Evolutionary conservation across 2,329 filamentous ascomycete species (phyloP), one percentile per base, ranked within the genome.

Genomic region (Colletotrichum agaves): DNA sequence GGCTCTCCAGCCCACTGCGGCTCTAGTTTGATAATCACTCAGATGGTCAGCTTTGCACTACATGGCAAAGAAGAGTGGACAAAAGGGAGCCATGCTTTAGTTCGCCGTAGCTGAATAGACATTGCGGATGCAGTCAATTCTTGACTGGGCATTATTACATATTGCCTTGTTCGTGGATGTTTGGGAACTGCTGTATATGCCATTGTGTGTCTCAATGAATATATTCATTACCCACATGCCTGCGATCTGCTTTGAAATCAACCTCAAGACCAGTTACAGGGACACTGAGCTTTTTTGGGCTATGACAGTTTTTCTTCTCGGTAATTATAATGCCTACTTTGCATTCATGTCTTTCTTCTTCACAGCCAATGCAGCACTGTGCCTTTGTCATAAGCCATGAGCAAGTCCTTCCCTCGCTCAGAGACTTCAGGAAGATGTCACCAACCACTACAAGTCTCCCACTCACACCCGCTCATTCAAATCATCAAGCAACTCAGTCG

Each of bases 401-500:
- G 27, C 27, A 27, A 27, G n/a, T 46, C 8, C 10, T 7, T 21
- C 21, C 35, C 5, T 11, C 35, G 35, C 3, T 11, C 11, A 37
- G 35, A 15, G 5, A 12, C 8, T 37, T 5, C 10, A 37, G 41
- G 8, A 8, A n/a, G 6, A 3, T 27, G 27, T 27, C n/a, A 3
- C 17, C 5, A 44, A 44, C 27, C 12, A 19, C 17, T 2, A 35
- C 33, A 2, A 2, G 4, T 53, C 50, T 2, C 10, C 35, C 21
- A n/a, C n/a, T 43, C 31, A 69, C 78, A 84, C 85, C 74, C 92
- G 75, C 56, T 83, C 85, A 0, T 84, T 84, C 76, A 97, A 82
- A 82, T 98, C 96, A 74, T 98, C 94, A 69, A 99, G 80, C 74
- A 98, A 79, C 73, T 93, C 90, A 43, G 97, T 93, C 33, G 96